Evolutionary conservation across 202 grass and related monocot species (phyloP), one percentile per base, ranked within the genome.

Genomic region (Schoenoplectus triqueter): DNA sequence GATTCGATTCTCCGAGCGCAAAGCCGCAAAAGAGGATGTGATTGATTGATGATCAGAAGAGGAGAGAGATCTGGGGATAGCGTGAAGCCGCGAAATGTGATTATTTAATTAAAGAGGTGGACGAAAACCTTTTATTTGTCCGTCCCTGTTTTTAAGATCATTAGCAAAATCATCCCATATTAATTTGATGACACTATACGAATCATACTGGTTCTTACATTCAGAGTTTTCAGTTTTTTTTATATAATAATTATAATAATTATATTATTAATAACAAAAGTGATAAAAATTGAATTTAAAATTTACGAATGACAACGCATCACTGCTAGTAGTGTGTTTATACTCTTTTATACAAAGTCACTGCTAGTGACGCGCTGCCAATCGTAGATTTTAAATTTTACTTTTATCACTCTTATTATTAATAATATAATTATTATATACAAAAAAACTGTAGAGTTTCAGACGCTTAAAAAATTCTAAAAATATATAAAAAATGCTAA

Each of bases 31-130:
- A 8, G 70, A 11, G 31, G 47, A 22, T 20, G 17, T 73, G 70
- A 73, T 73, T 73, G 70, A 49, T 22, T 73, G 47, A 73, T 73
- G 47, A 51, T 73, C 47, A 46, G 69, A 10, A 61, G 57, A 60
- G 13, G 13, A 31, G 15, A 51, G 70, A 50, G 46, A 52, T 73
- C 22, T 73, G 47, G 18, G 70, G 47, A 73, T 73, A 52, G 47
- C 70, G 70, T 73, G 70, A 52, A 73, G 70, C 70, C 70, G 70
- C 70, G 18, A 73, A 73, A 18, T 73, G 1, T 50, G 47, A 50
- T 50, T 5, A 17, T 17, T 73, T 52, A 73, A 73, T 73, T 73
- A 51, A 73, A 10, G 47, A 21, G n/a, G 22, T 7, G 10, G 31
- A 10, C 0, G 5, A 73, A 3, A 49, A 8, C 1, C 3, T 19